Conservation (phyloP, 805 yeast genomes). For the Teunomyces tritomae region DNA sequence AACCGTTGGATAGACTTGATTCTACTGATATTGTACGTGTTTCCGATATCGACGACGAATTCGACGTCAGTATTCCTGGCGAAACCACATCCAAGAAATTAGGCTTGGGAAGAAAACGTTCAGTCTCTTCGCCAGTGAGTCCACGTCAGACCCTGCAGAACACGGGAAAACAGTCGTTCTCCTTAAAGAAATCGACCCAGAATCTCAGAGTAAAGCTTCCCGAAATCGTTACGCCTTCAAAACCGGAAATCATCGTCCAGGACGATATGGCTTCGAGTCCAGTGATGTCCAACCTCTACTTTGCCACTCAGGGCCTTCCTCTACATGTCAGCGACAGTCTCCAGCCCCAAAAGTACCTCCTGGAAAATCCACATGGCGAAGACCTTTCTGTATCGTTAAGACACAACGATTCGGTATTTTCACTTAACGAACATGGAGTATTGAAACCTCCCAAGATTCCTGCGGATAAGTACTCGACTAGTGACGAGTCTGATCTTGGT, state of each 20-base stretch:
- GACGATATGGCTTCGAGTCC: conserved; percentile 16
- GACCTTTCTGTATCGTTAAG: conserved; percentile 35
- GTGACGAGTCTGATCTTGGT: conserved; percentile 10
- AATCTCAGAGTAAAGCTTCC: conserved; percentile 11
- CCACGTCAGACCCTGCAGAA: neutral
- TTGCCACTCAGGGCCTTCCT: conserved; percentile 58
- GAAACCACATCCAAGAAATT: conserved; percentile 1
- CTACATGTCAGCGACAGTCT: conserved; percentile 39
- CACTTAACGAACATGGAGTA: conserved; percentile 19
- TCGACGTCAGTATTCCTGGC: neutral
- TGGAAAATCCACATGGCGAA: conserved; percentile 16
- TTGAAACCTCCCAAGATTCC: conserved; percentile 22
- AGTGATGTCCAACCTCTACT: conserved; percentile 46
- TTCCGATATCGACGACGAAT: neutral
- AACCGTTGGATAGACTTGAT: neutral
- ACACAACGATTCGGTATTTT: conserved; percentile 36
- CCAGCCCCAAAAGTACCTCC: conserved; percentile 6
- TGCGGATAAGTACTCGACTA: conserved; percentile 7
- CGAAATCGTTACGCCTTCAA: conserved; percentile 10
- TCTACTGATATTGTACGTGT: neutral
- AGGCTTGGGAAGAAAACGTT: conserved; percentile 9
- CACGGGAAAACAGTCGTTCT: neutral
- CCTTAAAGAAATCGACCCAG: conserved; percentile 10
- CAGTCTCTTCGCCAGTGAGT: conserved; percentile 9
- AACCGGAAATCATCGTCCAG: conserved; percentile 1